Conservation (phyloP, 2,329 filamentous ascomycete genomes). For the Curvularia lunata region DNA sequence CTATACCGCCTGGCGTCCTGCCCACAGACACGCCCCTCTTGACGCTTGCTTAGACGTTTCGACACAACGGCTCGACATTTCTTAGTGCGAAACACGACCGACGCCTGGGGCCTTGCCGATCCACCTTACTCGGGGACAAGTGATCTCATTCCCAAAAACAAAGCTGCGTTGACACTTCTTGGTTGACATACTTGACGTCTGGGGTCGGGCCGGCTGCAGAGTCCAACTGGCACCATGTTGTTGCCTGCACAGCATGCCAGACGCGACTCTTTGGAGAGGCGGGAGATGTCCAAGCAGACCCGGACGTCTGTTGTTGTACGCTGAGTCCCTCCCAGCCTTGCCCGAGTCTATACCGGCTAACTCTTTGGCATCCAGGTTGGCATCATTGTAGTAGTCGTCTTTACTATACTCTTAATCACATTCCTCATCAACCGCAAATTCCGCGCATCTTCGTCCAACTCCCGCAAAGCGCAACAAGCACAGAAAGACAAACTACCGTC, state of each 20-base stretch:
- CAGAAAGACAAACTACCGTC: constrained; percentile 39
- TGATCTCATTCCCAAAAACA: constrained; percentile 35
- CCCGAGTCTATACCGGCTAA: constrained; percentile 16
- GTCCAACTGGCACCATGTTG: constrained; percentile 31
- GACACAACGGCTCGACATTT: constrained; percentile 19
- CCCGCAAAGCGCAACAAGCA: constrained; percentile 20
- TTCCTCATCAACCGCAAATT: constrained; percentile 38
- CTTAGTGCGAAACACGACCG: constrained; percentile 27
- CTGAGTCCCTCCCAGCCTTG: constrained; percentile 7
- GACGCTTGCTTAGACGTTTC: constrained; percentile 11
- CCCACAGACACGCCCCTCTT: constrained; percentile 13
- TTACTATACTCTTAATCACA: constrained; percentile 42
- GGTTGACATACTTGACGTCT: constrained; percentile 18
- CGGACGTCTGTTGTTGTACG: constrained; percentile 42
- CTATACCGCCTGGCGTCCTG: constrained; percentile 3
- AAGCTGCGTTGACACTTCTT: constrained; percentile 16
- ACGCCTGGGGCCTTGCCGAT: constrained; percentile 26
- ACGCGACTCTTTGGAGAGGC: constrained; percentile 29
- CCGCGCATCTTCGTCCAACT: constrained; percentile 23
- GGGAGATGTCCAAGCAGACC: constrained; percentile 27
- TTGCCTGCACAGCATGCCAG: constrained; percentile 33
- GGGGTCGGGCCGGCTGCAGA: constrained; percentile 7
- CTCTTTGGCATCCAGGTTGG: constrained; percentile 28
- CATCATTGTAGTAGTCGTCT: constrained; percentile 37
- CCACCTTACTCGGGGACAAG: constrained; percentile 29